Percentiles rank a stretch among this genome's conserved stretches.
Evolutionary conservation across 441 rosid species (phyloP).

Genomic region (Populus hybrid): DNA sequence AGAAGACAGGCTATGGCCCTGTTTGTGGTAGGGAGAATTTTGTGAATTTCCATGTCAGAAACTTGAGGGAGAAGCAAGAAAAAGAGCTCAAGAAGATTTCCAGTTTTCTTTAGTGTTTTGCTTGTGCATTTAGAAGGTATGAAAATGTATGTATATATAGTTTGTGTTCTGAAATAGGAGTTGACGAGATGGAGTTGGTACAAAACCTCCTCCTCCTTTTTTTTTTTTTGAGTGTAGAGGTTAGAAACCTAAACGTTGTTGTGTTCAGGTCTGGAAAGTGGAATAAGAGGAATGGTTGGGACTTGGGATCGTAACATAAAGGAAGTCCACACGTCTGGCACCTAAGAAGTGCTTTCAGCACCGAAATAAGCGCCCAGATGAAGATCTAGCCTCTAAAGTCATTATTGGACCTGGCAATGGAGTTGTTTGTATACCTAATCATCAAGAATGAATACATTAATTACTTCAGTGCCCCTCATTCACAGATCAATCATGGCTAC

Average conservation of each 20-base stretch:
- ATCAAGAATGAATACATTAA: not conserved
- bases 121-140: not conserved
- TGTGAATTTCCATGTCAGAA: constrained; percentile 36
- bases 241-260: not conserved
- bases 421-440: not conserved
- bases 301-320: not conserved
- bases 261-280: not conserved
- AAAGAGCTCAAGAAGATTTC: constrained; percentile 8
- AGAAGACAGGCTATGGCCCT: constrained; percentile 28
- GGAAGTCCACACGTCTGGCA: too few species aligned
- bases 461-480: not conserved
- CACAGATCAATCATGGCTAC: not conserved
- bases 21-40: not conserved
- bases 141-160: constrained; percentile 18
- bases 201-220: not conserved
- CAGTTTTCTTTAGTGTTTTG: constrained; percentile 11
- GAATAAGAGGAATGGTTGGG: constrained; percentile 1
- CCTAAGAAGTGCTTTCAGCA: too few species aligned
- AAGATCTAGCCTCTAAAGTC: not conserved
- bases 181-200: constrained; percentile 45
- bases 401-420: not conserved
- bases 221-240: constrained; percentile 17
- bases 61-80: not conserved
- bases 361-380: not conserved
- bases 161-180: constrained; percentile 30